phyloP scores from a whole-genome alignment of 257 asterid species.

The Echium plantagineum region DNA sequence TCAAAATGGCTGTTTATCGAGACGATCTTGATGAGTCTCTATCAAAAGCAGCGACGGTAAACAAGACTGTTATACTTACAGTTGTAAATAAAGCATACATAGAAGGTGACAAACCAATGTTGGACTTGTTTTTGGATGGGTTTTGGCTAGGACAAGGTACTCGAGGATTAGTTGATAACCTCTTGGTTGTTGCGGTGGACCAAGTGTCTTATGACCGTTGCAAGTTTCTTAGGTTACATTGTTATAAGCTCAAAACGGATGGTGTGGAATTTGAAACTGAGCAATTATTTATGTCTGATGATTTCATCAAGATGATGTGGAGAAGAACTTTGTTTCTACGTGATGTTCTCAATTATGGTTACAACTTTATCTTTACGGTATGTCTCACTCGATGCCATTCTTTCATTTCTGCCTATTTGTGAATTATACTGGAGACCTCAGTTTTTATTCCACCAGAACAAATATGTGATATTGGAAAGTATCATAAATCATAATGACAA shows the following conservation, averaged over 20 bases:
- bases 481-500: background rate
- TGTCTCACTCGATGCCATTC: background rate
- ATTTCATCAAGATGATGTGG: slow-evolving; percentile 89
- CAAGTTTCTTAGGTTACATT: slow-evolving; percentile 39
- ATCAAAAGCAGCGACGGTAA: slow-evolving; percentile 38
- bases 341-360: slow-evolving; percentile 47
- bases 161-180: slow-evolving; percentile 25
- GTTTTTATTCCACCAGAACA: too few species aligned
- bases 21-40: slow-evolving; percentile 37
- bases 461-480: too few species aligned
- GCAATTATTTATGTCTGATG: slow-evolving; percentile 46
- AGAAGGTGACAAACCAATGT: slow-evolving; percentile 38
- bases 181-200: slow-evolving; percentile 62
- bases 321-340: slow-evolving; percentile 44
- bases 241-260: slow-evolving; percentile 35
- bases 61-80: slow-evolving; percentile 52
- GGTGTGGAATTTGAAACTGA: slow-evolving; percentile 37
- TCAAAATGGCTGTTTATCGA: background rate
- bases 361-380: slow-evolving; percentile 69
- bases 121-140: slow-evolving; percentile 68
- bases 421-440: too few species aligned
- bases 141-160: slow-evolving; percentile 71
- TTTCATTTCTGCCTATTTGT: background rate
- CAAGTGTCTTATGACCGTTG: slow-evolving; percentile 47
- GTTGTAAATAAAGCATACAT: slow-evolving; percentile 58